A percentile compares a stretch with the other conserved stretches of the same genome.
phyloP scores from a whole-genome alignment of 2,329 filamentous ascomycete species.

The Penicillium polonicum region DNA sequence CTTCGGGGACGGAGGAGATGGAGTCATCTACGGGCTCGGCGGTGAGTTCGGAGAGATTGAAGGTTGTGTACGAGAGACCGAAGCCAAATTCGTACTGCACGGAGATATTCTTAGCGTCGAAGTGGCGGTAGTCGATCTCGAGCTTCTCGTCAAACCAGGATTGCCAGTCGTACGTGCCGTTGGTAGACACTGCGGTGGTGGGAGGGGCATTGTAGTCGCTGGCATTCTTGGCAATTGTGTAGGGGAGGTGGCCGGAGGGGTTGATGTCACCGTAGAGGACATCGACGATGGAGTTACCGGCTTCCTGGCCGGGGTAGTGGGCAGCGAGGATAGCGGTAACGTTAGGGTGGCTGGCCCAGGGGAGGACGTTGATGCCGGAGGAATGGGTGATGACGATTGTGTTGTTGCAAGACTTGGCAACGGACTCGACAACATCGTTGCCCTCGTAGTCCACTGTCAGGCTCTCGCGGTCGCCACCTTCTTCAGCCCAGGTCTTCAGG shows the following conservation, averaged over 20 bases:
- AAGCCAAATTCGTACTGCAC: slow-evolving; percentile 32
- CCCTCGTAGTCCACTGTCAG: slow-evolving; percentile 70
- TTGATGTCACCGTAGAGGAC: slow-evolving; percentile 79
- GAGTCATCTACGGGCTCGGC: neutral
- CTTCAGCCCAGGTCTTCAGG: slow-evolving; percentile 75
- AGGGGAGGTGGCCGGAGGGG: slow-evolving; percentile 73
- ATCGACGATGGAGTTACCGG: slow-evolving; percentile 74
- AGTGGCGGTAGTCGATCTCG: slow-evolving; percentile 25
- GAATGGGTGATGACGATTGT: slow-evolving; percentile 86
- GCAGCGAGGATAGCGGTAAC: slow-evolving; percentile 78
- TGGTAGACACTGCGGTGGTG: slow-evolving; percentile 13
- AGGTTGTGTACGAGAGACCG: slow-evolving; percentile 71
- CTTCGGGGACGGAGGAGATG: slow-evolving; percentile 8
- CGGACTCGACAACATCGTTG: slow-evolving; percentile 76
- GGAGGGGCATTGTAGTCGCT: slow-evolving; percentile 60
- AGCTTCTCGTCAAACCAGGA: slow-evolving; percentile 19
- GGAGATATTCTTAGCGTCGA: slow-evolving; percentile 21
- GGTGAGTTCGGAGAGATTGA: slow-evolving; percentile 66
- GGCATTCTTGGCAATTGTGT: slow-evolving; percentile 70
- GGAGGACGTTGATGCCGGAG: slow-evolving; percentile 61
- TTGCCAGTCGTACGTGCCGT: slow-evolving; percentile 19
- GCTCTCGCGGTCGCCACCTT: slow-evolving; percentile 65
- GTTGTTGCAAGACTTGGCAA: slow-evolving; percentile 71
- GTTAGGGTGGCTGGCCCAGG: slow-evolving; percentile 19
- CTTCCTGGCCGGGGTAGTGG: slow-evolving; percentile 78